These are phyloP conservation scores for Starmerella khaoyaiensis DNA, from an alignment of 805 yeast genomes.

Conservation along the genomic window DNA sequence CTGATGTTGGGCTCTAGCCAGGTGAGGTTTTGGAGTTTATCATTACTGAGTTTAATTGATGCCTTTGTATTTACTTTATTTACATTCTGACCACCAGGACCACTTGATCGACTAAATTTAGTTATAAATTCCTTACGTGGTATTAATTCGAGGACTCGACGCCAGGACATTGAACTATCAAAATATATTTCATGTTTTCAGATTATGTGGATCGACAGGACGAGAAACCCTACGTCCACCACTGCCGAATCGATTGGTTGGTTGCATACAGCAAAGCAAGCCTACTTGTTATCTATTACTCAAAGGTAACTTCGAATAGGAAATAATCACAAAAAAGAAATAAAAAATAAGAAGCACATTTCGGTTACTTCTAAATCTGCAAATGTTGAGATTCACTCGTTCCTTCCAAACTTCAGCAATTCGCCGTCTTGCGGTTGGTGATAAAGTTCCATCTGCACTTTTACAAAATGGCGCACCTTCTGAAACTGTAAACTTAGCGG, in stretches of 20 bases:
- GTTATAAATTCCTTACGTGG: slow-evolving; percentile 37
- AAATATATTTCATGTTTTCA: too few species aligned
- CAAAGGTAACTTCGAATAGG: too few species aligned
- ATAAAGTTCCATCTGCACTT: slow-evolving; percentile 44
- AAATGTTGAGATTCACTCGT: slow-evolving; percentile 5
- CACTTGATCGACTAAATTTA: slow-evolving; percentile 49
- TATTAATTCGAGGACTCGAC: too few species aligned
- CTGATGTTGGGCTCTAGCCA: slow-evolving; percentile 52
- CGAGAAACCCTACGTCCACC: too few species aligned
- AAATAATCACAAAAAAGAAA: too few species aligned
- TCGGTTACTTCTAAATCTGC: background rate
- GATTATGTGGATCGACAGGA: too few species aligned
- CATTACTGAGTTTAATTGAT: slow-evolving; percentile 37
- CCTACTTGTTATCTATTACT: too few species aligned
- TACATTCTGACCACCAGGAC: slow-evolving; percentile 84
- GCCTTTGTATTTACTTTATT: slow-evolving; percentile 59
- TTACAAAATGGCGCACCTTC: slow-evolving; percentile 53
- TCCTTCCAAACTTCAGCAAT: slow-evolving; percentile 19
- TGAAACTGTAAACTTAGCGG: slow-evolving; percentile 43
- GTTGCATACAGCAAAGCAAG: too few species aligned
- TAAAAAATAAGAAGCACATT: too few species aligned
- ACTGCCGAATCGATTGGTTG: too few species aligned
- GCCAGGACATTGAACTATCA: too few species aligned
- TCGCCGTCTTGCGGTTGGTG: slow-evolving; percentile 42
- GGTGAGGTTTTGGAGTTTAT: slow-evolving; percentile 34